Conservation (phyloP, 1,284 basidiomycete species). For the Omphalotus olearius region DNA sequence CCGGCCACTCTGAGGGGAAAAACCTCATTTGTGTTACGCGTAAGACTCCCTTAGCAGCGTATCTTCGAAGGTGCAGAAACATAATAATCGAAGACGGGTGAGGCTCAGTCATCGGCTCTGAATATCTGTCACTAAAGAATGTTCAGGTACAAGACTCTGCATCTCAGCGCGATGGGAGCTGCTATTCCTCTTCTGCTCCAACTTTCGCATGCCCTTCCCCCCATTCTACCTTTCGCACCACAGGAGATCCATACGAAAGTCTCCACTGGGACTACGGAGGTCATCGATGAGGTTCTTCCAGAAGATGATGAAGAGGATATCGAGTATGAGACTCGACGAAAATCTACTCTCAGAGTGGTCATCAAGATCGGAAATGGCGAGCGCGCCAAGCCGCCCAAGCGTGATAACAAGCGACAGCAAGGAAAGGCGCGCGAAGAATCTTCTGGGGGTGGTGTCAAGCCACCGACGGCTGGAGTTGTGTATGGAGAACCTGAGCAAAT, state of each 20-base stretch:
- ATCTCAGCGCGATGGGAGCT: conserved; percentile 81
- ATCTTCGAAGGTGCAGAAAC: conserved; percentile 77
- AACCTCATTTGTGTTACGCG: conserved; percentile 80
- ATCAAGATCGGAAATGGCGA: conserved; percentile 60
- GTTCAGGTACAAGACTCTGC: conserved; percentile 69
- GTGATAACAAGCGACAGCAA: conserved; percentile 23
- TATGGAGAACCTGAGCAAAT: conserved; percentile 36
- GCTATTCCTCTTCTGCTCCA: conserved; percentile 82
- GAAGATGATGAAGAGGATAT: conserved; percentile 75
- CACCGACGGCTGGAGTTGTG: conserved; percentile 17
- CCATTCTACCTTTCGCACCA: conserved; percentile 65
- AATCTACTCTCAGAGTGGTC: conserved; percentile 59
- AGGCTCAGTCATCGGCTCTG: conserved; percentile 20
- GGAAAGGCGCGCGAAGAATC: conserved; percentile 16
- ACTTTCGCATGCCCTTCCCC: conserved; percentile 68
- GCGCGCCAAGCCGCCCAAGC: conserved; percentile 30
- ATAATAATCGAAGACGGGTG: conserved; percentile 76
- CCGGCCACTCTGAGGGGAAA: conserved; percentile 71
- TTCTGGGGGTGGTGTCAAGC: neutral
- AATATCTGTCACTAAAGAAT: conserved; percentile 7
- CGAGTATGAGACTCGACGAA: conserved; percentile 58
- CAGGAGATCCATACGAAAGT: conserved; percentile 68
- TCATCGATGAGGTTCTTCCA: conserved; percentile 76
- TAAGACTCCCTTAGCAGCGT: conserved; percentile 68
- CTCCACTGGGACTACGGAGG: conserved; percentile 71